Conservation (phyloP, 1,284 basidiomycete species). For the Cutaneotrichosporon sp. region DNA sequence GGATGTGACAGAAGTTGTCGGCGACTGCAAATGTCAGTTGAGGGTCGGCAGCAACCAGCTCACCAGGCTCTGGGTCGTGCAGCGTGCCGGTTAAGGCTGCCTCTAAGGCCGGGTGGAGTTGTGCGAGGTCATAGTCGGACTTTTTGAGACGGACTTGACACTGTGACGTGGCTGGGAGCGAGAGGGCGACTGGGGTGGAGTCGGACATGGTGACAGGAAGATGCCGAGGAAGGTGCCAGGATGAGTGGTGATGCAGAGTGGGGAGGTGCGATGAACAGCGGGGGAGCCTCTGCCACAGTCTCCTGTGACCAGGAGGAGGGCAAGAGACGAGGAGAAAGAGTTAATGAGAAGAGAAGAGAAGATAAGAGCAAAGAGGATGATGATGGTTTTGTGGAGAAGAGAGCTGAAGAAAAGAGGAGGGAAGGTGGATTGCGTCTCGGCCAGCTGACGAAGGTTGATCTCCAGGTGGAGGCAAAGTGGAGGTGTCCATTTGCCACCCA, state of each 20-base stretch:
- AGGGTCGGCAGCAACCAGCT: too few species aligned
- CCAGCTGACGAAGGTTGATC: too few species aligned
- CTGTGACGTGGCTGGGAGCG: background rate
- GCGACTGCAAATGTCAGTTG: background rate
- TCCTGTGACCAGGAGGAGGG: background rate
- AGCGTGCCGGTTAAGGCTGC: background rate
- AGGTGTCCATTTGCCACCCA: background rate
- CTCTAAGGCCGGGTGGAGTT: constrained; percentile 10
- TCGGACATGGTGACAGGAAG: background rate
- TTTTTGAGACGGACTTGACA: constrained; percentile 2
- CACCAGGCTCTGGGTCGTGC: background rate
- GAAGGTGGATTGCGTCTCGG: background rate
- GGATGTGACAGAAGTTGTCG: constrained; percentile 31
- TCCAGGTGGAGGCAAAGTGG: background rate
- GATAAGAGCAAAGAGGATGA: too few species aligned
- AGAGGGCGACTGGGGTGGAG: background rate
- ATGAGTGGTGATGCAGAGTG: too few species aligned
- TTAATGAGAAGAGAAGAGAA: too few species aligned
- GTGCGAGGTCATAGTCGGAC: constrained; percentile 17
- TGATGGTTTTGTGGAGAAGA: too few species aligned
- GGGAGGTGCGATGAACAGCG: too few species aligned
- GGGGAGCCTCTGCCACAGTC: background rate
- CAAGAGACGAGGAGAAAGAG: too few species aligned
- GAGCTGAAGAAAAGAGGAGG: background rate
- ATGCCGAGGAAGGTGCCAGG: background rate